A percentile compares a stretch with the other conserved stretches of the same genome.
These are phyloP conservation scores for Pseudogymnoascus sp. DNA, from an alignment of 2,329 filamentous ascomycete species.

Conservation along the genomic window DNA sequence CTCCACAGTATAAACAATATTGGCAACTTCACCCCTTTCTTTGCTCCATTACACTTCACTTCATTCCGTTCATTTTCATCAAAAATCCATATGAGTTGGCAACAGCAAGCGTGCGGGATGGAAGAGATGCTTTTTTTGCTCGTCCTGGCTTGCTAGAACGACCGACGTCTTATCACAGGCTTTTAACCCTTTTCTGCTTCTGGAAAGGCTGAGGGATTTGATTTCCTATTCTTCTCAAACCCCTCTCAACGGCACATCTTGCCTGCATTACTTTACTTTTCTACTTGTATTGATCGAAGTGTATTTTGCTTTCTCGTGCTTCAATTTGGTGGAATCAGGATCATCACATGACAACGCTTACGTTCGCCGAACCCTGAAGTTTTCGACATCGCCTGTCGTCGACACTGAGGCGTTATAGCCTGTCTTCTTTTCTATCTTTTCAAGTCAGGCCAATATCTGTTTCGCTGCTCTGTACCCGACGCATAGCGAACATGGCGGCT, in stretches of 20 bases:
- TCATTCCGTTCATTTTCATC: slow-evolving; percentile 5
- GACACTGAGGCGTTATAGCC: not conserved
- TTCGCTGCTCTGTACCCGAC: not conserved
- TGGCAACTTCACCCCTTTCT: slow-evolving; percentile 4
- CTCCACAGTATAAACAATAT: not conserved
- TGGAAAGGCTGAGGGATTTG: not conserved
- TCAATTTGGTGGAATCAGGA: not conserved
- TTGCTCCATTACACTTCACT: slow-evolving; percentile 5
- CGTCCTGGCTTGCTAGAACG: slow-evolving; percentile 7
- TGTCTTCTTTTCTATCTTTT: not conserved
- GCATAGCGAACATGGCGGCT: not conserved
- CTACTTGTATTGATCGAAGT: not conserved
- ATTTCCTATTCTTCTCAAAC: slow-evolving; percentile 5
- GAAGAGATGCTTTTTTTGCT: slow-evolving; percentile 3
- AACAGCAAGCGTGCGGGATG: not conserved
- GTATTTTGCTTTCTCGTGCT: not conserved
- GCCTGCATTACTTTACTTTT: not conserved
- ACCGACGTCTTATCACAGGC: not conserved
- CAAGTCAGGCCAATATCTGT: not conserved
- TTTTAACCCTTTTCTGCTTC: slow-evolving; percentile 7
- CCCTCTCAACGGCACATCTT: not conserved
- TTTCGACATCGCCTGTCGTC: slow-evolving; percentile 1
- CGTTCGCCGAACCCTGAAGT: not conserved
- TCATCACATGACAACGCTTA: slow-evolving; percentile 3
- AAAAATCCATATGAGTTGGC: not conserved